phyloP scores from a whole-genome alignment of 192 early-diverging fungal genomes.

The Coemansia sp. region DNA sequence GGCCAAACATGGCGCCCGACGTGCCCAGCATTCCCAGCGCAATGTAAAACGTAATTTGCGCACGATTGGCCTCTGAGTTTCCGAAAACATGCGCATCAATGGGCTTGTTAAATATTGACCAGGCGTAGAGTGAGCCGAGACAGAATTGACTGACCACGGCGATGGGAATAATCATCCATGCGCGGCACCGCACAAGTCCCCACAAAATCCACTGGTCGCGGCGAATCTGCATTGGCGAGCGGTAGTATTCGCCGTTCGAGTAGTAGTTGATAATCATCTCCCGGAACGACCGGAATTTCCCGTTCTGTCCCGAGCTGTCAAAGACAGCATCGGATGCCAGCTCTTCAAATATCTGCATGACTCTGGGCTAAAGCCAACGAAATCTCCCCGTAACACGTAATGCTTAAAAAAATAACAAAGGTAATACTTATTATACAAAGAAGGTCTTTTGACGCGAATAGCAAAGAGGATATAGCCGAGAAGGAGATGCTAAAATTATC shows the following conservation, averaged over 20 bases:
- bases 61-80: slow-evolving; percentile 51
- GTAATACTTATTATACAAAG: slow-evolving; percentile 3
- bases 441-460: neutral
- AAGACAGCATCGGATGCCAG: slow-evolving; percentile 47
- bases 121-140: slow-evolving; percentile 74
- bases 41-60: slow-evolving; percentile 72
- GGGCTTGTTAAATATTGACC: slow-evolving; percentile 74
- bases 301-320: slow-evolving; percentile 18
- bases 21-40: slow-evolving; percentile 74
- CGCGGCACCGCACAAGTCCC: slow-evolving; percentile 57
- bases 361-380: neutral
- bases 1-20: slow-evolving; percentile 70
- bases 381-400: neutral
- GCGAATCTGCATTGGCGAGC: slow-evolving; percentile 59
- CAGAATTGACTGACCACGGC: slow-evolving; percentile 74
- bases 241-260: slow-evolving; percentile 59
- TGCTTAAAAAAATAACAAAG: slow-evolving; percentile 1
- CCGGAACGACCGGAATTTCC: slow-evolving; percentile 37
- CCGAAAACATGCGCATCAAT: slow-evolving; percentile 62
- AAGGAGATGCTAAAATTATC: slow-evolving; percentile 4
- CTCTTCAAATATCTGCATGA: slow-evolving; percentile 42
- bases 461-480: slow-evolving; percentile 7
- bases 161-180: slow-evolving; percentile 68
- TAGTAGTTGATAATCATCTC: slow-evolving; percentile 52
- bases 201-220: slow-evolving; percentile 55